Base-by-base conservation (phyloP, 495 filamentous ascomycete species). In the Chaetomium fimeti region DNA sequence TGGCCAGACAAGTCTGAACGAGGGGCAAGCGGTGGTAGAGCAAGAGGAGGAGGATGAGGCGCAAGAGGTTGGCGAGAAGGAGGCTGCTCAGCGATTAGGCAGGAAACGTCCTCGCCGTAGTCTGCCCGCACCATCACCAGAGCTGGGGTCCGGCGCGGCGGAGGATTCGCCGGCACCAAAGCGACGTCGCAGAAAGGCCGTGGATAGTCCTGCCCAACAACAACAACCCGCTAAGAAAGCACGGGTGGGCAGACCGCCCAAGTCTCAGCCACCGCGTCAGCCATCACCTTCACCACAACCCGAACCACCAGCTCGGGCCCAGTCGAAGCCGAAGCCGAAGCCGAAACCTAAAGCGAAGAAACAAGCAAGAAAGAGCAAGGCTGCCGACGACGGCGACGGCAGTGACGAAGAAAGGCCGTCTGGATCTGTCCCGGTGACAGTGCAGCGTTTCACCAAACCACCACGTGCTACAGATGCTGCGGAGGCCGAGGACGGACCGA, bases 401-500 rank as follows among this genome's bases (percentile, higher is more conserved):
- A 66, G 77, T 24, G 72, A 72, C 15, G 70, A 65, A 20, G 62
- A 57, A 36, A 61, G 57, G 6, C 59, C 48, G 2, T 49, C 61
- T 5, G 71, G 57, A 3, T 71, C 75, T 28, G 77, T 82, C 57
- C 73, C 79, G 0, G 71, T 83, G 42, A 75, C 74, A 1, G 79
- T 83, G 36, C 79, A 83, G 66, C 74, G 80, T 58, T 82, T 80
- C 58, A 80, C 75, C 36, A 80, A 73, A 61, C 71, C 69, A 2
- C 24, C 24, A 4, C 49, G 29, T 1, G 66, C 63, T 42, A 64
- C 63, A 22, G 42, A 58, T 9, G 72, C 69, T 16, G 72, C 68
- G 1, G 65, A 60, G 15, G 71, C 67, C 20, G 74, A 69, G 18
- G 77, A 78, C 38, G 80, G 82, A 25, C 29, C 57, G 9, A 70